Evolutionary conservation across 1,284 basidiomycete species (phyloP), one percentile per base, ranked within the genome.

Genomic region (Ceratobasidium sp.): DNA sequence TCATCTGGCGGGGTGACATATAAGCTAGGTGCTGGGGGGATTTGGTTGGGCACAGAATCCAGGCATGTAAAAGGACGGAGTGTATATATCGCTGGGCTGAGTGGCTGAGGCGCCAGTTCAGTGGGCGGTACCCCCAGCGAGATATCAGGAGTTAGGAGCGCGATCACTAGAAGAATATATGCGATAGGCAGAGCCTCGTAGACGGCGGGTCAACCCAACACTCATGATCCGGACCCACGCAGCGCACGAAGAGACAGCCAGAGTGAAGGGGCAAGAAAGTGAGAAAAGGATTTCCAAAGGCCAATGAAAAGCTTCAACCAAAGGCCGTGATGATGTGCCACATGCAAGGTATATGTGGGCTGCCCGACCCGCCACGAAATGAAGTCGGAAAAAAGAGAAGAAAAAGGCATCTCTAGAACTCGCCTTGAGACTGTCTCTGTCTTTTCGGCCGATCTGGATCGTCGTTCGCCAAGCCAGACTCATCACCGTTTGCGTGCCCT

Each of bases 371-470:
- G 43, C 43, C 49, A 29, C 16, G 79, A 66, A 76, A 75, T 61
- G 66, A 77, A 71, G 76, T 74, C 54, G 54, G 54, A n/a, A 58
- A 58, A 61, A 66, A 69, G 66, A 31, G 74, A 58, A 72, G 58
- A 53, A 31, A 58, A 63, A 37, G 69, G 34, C 2, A 54, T 34
- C 0, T 49, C 8, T 46, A 1, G n/a, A 8, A 77, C 78, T 56
- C 59, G 78, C 78, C 78, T 75, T 79, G 78, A 19, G 76, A 77
- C 62, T 79, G 78, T 14, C 78, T 65, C 74, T 79, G 78, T 48
- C 78, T 66, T 69, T 79, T 79, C 34, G 78, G 76, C 74, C 77
- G 78, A 74, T 76, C 77, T 58, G 66, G 53, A 46, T 77, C 77
- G 53, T 63, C 73, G 49, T 68, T 64, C 41, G 46, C 46, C 56